A percentile compares a stretch with the other conserved stretches of the same genome.
phyloP scores from a whole-genome alignment of 495 filamentous ascomycete genomes.

The Xylaria curta region DNA sequence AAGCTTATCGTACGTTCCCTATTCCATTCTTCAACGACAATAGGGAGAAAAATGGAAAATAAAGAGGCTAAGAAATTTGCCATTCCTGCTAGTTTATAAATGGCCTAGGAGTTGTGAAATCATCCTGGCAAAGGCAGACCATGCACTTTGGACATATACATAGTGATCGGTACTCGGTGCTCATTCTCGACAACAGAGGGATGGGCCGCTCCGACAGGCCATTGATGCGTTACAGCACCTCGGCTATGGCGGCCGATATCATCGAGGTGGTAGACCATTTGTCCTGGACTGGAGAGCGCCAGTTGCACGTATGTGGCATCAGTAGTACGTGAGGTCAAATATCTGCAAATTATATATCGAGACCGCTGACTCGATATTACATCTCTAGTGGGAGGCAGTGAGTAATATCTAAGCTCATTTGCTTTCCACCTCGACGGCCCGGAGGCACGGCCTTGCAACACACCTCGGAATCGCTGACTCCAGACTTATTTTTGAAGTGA shows the following conservation, averaged over 20 bases:
- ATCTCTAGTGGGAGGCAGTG: slow-evolving; percentile 27
- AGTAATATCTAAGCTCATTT: slow-evolving; percentile 41
- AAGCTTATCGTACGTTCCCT: slow-evolving; percentile 70
- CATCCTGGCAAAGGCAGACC: slow-evolving; percentile 77
- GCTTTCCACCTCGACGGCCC: background rate
- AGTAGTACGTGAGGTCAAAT: slow-evolving; percentile 25
- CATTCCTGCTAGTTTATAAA: slow-evolving; percentile 60
- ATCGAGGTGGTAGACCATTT: slow-evolving; percentile 72
- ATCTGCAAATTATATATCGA: background rate
- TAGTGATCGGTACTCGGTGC: slow-evolving; percentile 67
- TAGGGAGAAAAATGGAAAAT: background rate
- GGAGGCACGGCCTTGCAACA: background rate
- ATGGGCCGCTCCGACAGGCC: slow-evolving; percentile 82
- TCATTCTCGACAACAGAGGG: slow-evolving; percentile 81
- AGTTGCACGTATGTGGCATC: slow-evolving; percentile 74
- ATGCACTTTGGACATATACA: slow-evolving; percentile 77
- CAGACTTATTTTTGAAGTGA: slow-evolving; percentile 80
- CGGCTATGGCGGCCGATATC: slow-evolving; percentile 76
- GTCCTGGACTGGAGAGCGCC: slow-evolving; percentile 63
- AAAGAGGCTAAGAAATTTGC: background rate
- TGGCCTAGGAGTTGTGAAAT: slow-evolving; percentile 67
- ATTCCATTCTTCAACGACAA: background rate
- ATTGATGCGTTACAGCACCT: slow-evolving; percentile 69
- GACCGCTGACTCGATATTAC: background rate
- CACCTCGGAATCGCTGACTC: background rate